Evolutionary conservation across 345 rosid species (phyloP).

Genomic region (Citrus sp.): DNA sequence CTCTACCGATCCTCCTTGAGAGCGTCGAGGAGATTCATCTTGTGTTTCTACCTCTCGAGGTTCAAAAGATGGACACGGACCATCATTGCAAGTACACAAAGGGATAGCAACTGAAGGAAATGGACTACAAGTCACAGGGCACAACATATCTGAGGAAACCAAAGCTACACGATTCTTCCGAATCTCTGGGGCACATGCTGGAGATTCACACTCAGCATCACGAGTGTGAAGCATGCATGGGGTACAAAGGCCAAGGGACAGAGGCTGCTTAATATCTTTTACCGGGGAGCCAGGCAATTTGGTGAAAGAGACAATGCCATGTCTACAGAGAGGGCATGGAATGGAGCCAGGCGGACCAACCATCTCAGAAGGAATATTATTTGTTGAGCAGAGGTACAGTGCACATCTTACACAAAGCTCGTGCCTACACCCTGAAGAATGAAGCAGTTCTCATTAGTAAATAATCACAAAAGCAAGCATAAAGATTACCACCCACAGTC

Average conservation of each 20-base stretch:
- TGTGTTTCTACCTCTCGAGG: slow-evolving; percentile 49
- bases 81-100: slow-evolving; percentile 80
- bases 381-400: slow-evolving; percentile 85
- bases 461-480: neutral
- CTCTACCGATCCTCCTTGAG: slow-evolving; percentile 41
- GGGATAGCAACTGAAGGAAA: slow-evolving; percentile 90
- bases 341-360: slow-evolving; percentile 77
- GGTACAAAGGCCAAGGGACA: slow-evolving; percentile 82
- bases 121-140: slow-evolving; percentile 93
- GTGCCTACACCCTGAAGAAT: slow-evolving; percentile 78
- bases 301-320: slow-evolving; percentile 66
- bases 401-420: slow-evolving; percentile 95
- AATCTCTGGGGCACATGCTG: slow-evolving; percentile 53
- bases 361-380: slow-evolving; percentile 61
- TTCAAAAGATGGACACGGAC: slow-evolving; percentile 80
- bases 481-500: neutral
- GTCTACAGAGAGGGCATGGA: slow-evolving; percentile 97
- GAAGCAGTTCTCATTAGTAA: neutral
- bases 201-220: slow-evolving; percentile 52
- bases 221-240: slow-evolving; percentile 88
- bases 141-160: slow-evolving; percentile 77
- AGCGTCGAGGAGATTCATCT: slow-evolving; percentile 42
- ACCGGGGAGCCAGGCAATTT: slow-evolving; percentile 65
- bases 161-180: slow-evolving; percentile 68
- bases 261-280: slow-evolving; percentile 58